Conservation (phyloP, 352 stramenopile species). For the Phytophthora macrochlamydospora region DNA sequence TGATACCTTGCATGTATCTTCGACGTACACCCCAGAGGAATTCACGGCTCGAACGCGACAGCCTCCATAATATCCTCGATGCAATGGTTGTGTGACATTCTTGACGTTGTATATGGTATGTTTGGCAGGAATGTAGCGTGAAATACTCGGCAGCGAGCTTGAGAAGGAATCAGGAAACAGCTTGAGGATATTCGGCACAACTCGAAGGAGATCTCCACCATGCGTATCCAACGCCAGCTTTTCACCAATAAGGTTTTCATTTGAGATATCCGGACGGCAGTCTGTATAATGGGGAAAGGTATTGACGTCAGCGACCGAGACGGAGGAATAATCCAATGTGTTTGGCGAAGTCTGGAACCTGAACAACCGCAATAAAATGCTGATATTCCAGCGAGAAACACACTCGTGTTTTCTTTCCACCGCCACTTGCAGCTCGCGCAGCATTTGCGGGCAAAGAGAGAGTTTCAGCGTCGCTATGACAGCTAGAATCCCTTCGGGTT, state of each 20-base stretch:
- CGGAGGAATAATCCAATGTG: slow-evolving; percentile 16
- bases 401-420: slow-evolving; percentile 7
- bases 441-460: slow-evolving; percentile 6
- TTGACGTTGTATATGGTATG: slow-evolving; percentile 20
- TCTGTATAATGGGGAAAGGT: slow-evolving; percentile 23
- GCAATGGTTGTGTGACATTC: slow-evolving; percentile 16
- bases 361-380: slow-evolving; percentile 13
- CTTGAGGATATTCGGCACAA: slow-evolving; percentile 14
- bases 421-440: slow-evolving; percentile 6
- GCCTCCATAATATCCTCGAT: slow-evolving; percentile 14
- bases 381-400: slow-evolving; percentile 14
- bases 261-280: slow-evolving; percentile 10
- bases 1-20: slow-evolving; percentile 7
- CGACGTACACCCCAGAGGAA: slow-evolving; percentile 7
- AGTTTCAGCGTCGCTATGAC: slow-evolving; percentile 4
- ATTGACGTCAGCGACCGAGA: slow-evolving; percentile 3
- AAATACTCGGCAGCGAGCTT: slow-evolving; percentile 7
- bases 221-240: slow-evolving; percentile 10
- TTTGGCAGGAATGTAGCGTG: slow-evolving; percentile 9
- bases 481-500: slow-evolving; percentile 7
- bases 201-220: slow-evolving; percentile 4
- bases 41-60: slow-evolving; percentile 14
- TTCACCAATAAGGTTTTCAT: slow-evolving; percentile 6
- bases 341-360: slow-evolving; percentile 17
- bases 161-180: slow-evolving; percentile 13